Evolutionary conservation across 2,329 filamentous ascomycete genomes (phyloP).

Genomic region (Microascus cirrosus): DNA sequence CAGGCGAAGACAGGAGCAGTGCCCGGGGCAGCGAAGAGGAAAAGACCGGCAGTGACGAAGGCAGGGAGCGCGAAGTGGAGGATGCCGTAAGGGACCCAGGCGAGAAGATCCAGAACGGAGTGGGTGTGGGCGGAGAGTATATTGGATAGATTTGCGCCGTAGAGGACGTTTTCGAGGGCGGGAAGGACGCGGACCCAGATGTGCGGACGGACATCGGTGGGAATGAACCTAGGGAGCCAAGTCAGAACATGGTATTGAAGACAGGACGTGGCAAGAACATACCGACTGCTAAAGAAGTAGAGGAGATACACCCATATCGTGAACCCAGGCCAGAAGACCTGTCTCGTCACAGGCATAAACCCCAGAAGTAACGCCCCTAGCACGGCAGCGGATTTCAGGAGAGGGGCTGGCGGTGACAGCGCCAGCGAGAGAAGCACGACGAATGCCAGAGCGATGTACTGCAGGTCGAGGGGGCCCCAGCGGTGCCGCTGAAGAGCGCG

Average conservation of each 20-base stretch:
- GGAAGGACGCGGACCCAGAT: constrained; percentile 95
- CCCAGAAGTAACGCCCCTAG: constrained; percentile 58
- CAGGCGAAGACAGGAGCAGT: constrained; percentile 76
- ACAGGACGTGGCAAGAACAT: constrained; percentile 29
- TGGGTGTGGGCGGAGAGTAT: constrained; percentile 86
- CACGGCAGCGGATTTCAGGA: constrained; percentile 65
- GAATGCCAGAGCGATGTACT: constrained; percentile 66
- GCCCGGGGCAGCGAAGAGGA: constrained; percentile 79
- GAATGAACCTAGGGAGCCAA: constrained; percentile 62
- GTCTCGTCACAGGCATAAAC: constrained; percentile 72
- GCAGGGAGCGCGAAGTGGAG: constrained; percentile 82
- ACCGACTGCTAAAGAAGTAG: constrained; percentile 90
- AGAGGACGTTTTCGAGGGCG: constrained; percentile 90
- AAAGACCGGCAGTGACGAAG: constrained; percentile 67
- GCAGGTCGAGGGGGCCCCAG: constrained; percentile 75
- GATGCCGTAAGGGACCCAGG: constrained; percentile 88
- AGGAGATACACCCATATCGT: constrained; percentile 79
- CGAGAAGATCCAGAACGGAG: constrained; percentile 72
- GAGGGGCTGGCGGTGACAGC: constrained; percentile 69
- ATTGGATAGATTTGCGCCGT: constrained; percentile 91
- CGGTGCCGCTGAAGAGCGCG: constrained; percentile 63
- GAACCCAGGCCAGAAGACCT: constrained; percentile 83
- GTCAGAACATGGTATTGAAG: neutral
- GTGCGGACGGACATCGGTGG: constrained; percentile 74
- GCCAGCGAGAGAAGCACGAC: constrained; percentile 73